Base-by-base conservation (phyloP, 352 stramenopile genomes). In the Phytophthora rubi region DNA sequence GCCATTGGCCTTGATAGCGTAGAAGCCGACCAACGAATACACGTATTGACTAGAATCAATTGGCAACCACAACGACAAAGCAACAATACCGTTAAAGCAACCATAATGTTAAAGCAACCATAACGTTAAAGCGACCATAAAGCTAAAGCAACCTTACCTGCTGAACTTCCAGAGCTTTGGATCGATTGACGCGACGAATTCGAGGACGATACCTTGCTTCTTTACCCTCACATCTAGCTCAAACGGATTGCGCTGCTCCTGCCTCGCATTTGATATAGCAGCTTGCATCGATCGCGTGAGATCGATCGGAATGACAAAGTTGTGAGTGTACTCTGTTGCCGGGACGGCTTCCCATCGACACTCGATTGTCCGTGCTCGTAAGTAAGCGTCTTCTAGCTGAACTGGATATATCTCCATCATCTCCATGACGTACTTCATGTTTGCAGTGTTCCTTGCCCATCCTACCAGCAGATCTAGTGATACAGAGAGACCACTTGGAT, bases 361-460 rank as follows among this genome's bases (percentile, higher is more conserved):
- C 8, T 54, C 21, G 6, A 67, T 39, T 1, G 26, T 59, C 2
- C 42, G 37, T 26, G 42, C 15, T 30, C 51, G 13, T 0, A 71
- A 23, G 12, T 59, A 63, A 1, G 51, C 28, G 6, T 67, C 57
- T 18, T 71, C 57, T 15, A 67, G 37, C 16, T 65, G 59, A 10
- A 71, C 37, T 30, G 28, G 56, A 53, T 71, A 66, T 0, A 23
- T 42, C 6, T 62, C 42, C 39, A 71, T 28, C 23, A 71, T 71
- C 5, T 67, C 42, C 8, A 53, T 26, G 2, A 71, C 51, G 6
- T n/a, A 21, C 15, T 66, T 67, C 3, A 71, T 21, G 33, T 67
- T 67, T 1, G 56, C 16, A 0, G 58, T 62, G 33, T 52, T 44
- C 5, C 57, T 37, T 30, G 51, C 30, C 57, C 52, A 67, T 5